Evolutionary conservation across 176 grass and related monocot species (phyloP).

Genomic region (Stipa capillata): DNA sequence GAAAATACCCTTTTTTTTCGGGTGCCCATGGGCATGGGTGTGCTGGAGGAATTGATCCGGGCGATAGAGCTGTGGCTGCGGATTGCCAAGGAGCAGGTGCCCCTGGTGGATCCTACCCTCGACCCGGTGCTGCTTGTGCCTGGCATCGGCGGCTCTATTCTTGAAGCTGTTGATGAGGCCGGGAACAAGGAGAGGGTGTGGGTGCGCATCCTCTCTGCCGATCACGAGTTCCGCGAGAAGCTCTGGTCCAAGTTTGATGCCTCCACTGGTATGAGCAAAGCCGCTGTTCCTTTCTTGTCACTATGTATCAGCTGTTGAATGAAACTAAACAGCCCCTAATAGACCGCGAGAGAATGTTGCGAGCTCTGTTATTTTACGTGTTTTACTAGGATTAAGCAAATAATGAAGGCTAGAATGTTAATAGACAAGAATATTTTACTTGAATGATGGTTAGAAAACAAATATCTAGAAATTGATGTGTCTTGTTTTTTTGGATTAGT

Average conservation of each 20-base stretch:
- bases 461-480: not conserved
- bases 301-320: not conserved
- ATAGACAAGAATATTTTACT: not conserved
- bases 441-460: not conserved
- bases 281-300: not conserved
- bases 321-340: too few species aligned
- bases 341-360: not conserved
- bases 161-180: conserved; percentile 70
- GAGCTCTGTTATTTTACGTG: not conserved
- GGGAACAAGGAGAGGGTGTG: conserved; percentile 79
- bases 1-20: not conserved
- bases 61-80: conserved; percentile 81
- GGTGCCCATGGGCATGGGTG: conserved; percentile 32
- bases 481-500: not conserved
- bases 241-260: conserved; percentile 89
- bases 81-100: conserved; percentile 43
- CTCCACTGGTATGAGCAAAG: conserved; percentile 39
- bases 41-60: conserved; percentile 71
- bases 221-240: conserved; percentile 76
- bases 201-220: conserved; percentile 80
- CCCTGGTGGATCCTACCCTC: conserved; percentile 57
- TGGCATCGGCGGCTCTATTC: conserved; percentile 72
- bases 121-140: conserved; percentile 86
- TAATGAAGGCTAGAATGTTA: not conserved
- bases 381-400: not conserved